Base-by-base conservation (phyloP, 2,329 filamentous ascomycete species). In the Cadophora sp. region DNA sequence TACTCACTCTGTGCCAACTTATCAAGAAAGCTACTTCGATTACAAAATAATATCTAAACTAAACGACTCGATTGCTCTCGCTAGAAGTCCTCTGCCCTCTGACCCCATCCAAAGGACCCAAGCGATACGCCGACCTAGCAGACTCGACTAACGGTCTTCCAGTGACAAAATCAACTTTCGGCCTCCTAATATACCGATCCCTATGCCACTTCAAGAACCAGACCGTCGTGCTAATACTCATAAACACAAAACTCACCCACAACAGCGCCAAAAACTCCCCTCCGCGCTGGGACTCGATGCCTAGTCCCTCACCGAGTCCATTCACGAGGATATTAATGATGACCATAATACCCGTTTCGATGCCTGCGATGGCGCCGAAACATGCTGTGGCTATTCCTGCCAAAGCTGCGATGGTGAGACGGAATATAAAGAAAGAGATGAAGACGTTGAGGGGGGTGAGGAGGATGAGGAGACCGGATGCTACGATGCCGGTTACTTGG, bases 401-500 rank as follows among this genome's bases (percentile, higher is more conserved):
- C 3, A 71, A 41, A 4, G 18, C 33, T 1, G 24, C 36, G 14
- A 70, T 64, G 16, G 48, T 41, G 6, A 65, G 24, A 4, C 61
- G 39, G 30, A 70, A 27, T 5, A 59, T 30, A 2, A 27, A 66
- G 20, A 66, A 41, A 0, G 59, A n/a, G 7, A 69, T 16, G 11
- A 68, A 36, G 39, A 71, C 33, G 48, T 55, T 61, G 11, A 66
- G 51, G 4, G 70, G 70, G 16, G 66, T 64, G 4, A 66, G 27
- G 22, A 72, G 5, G n/a, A 72, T 64, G 7, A 70, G 59, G 7
- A 72, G 22, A 18, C 70, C 68, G 1, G 43, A 30, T 27, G 50
- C 53, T 2, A 68, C 59, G 20, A 72, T 63, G 20, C 66, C 68
- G 14, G 68, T 66, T 30, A 70, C 59, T 56, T 70, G 65, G 18